phyloP scores from a whole-genome alignment of 2,329 filamentous ascomycete species.

The Aschersonia sp. region DNA sequence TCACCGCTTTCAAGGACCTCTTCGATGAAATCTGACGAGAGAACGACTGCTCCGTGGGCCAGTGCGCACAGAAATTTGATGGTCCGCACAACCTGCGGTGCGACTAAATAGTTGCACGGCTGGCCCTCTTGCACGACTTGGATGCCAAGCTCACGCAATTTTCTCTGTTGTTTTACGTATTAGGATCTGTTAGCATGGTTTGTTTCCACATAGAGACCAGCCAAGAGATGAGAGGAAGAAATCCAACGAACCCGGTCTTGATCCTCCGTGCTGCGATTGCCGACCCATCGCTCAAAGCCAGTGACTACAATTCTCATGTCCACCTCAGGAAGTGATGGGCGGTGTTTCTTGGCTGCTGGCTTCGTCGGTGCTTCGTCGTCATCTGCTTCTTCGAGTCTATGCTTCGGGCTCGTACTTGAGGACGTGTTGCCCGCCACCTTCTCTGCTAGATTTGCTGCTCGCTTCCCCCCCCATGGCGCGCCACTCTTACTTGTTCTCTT shows the following conservation, averaged over 20 bases:
- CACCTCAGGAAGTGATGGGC: conserved; percentile 45
- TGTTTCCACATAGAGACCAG: neutral
- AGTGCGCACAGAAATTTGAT: conserved; percentile 87
- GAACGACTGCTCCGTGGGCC: conserved; percentile 63
- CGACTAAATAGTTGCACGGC: conserved; percentile 73
- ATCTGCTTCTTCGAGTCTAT: conserved; percentile 25
- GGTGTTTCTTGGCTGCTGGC: conserved; percentile 46
- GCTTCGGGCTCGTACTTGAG: conserved; percentile 21
- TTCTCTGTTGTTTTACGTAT: conserved; percentile 37
- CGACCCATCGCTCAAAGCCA: conserved; percentile 71
- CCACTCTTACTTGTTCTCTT: conserved; percentile 49
- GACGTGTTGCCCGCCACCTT: conserved; percentile 30
- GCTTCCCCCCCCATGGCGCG: conserved; percentile 46
- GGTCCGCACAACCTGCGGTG: conserved; percentile 75
- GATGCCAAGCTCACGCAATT: conserved; percentile 73
- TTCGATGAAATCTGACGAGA: conserved; percentile 69
- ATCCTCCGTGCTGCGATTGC: conserved; percentile 59
- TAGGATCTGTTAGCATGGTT: too few relatives aligned
- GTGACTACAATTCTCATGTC: conserved; percentile 69
- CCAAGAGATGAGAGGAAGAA: neutral
- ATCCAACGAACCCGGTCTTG: conserved; percentile 54
- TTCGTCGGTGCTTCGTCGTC: conserved; percentile 31
- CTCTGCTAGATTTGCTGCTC: conserved; percentile 44
- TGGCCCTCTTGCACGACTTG: conserved; percentile 62
- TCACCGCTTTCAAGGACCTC: conserved; percentile 56